phyloP scores from a whole-genome alignment of 2,329 filamentous ascomycete species.

The Fusarium pseudograminearum region DNA sequence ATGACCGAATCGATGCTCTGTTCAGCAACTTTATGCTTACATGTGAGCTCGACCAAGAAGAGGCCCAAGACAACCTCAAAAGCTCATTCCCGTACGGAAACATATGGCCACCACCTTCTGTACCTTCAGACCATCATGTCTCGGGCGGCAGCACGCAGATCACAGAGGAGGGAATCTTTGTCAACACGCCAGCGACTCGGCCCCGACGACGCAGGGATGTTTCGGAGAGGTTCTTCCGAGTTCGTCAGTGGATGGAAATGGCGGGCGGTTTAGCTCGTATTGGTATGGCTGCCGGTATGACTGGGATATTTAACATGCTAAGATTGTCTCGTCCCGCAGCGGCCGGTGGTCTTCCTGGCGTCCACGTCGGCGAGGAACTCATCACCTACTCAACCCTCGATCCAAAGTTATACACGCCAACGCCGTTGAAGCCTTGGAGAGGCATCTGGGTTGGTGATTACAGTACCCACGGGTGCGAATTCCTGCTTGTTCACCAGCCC shows the following conservation, averaged over 20 bases:
- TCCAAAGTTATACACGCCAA: conserved; percentile 81
- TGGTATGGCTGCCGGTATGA: conserved; percentile 45
- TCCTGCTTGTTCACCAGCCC: conserved; percentile 83
- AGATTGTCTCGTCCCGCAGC: conserved; percentile 30
- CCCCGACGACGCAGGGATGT: conserved; percentile 69
- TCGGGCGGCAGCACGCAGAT: conserved; percentile 47
- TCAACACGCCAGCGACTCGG: conserved; percentile 46
- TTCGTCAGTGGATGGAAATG: conserved; percentile 83
- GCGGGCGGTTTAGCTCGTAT: conserved; percentile 50
- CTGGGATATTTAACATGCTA: conserved; percentile 36
- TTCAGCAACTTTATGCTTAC: conserved; percentile 78
- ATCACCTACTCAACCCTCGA: conserved; percentile 79
- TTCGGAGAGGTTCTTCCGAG: conserved; percentile 77
- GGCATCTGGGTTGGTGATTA: conserved; percentile 96
- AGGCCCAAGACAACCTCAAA: conserved; percentile 49
- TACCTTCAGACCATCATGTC: conserved; percentile 73
- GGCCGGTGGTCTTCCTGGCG: conserved; percentile 49
- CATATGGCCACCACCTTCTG: conserved; percentile 81
- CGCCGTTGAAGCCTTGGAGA: conserved; percentile 81
- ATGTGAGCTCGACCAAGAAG: conserved; percentile 58
- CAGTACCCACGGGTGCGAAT: conserved; percentile 87
- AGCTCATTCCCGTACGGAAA: conserved; percentile 59
- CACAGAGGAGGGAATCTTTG: conserved; percentile 41
- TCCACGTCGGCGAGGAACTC: conserved; percentile 66
- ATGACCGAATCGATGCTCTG: conserved; percentile 61